Conservation (phyloP, 768 basidiomycete genomes). For the Phylloporus sp. region DNA sequence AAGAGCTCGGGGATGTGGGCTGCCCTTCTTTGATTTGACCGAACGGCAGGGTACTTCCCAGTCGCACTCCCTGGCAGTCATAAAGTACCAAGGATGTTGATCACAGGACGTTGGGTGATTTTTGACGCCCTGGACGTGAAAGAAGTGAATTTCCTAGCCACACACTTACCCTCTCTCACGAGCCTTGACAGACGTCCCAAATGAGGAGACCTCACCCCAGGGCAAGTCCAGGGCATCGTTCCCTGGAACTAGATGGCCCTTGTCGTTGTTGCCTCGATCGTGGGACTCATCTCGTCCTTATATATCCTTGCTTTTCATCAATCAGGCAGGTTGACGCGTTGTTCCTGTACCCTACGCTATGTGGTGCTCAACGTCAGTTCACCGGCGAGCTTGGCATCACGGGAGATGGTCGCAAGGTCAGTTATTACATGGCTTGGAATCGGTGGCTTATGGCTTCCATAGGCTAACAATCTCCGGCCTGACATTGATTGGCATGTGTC, state of each 20-base stretch:
- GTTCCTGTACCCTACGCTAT: neutral
- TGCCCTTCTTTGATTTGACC: too few species aligned
- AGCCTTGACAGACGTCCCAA: slow-evolving; percentile 36
- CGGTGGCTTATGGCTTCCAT: slow-evolving; percentile 40
- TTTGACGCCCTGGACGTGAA: too few species aligned
- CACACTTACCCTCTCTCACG: neutral
- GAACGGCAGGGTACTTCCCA: too few species aligned
- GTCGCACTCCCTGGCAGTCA: too few species aligned
- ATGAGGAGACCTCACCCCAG: slow-evolving; percentile 39
- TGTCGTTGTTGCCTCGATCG: slow-evolving; percentile 43
- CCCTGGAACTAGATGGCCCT: slow-evolving; percentile 48
- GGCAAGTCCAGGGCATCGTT: slow-evolving; percentile 39
- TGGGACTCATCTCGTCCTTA: slow-evolving; percentile 49
- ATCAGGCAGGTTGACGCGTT: slow-evolving; percentile 37
- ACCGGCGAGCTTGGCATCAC: slow-evolving; percentile 57
- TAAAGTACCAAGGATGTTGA: too few species aligned
- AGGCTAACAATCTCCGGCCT: slow-evolving; percentile 40
- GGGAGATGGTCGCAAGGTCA: slow-evolving; percentile 56
- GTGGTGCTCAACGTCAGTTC: slow-evolving; percentile 38
- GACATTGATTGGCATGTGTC: too few species aligned
- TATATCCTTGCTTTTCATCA: slow-evolving; percentile 62
- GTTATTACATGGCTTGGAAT: slow-evolving; percentile 58
- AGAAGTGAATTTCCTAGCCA: too few species aligned
- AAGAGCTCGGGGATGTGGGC: too few species aligned
- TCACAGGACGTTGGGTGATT: too few species aligned